Base-by-base conservation (phyloP, 306 rosid genomes). In the Neltuma alba region DNA sequence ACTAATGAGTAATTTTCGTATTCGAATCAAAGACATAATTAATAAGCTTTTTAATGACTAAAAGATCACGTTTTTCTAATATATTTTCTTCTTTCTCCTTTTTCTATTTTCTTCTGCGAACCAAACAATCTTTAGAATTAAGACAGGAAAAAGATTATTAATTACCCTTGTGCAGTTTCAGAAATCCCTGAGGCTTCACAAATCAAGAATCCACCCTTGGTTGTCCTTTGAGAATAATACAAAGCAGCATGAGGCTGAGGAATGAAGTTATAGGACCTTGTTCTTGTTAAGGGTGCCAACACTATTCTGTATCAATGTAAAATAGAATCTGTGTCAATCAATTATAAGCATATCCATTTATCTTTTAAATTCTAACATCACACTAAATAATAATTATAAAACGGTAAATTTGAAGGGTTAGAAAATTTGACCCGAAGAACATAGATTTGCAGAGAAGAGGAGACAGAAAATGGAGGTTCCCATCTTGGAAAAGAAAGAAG, bases 181-280 rank as follows among this genome's bases (percentile, higher is more conserved):
- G 89, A 88, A 7, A 88, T 61, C 8, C 89, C 87, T 1, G 91
- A 77, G 37, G 91, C 91, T 83, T 88, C 91, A 0, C 84, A 79
- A 33, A 88, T 88, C 82, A 88, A 27, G 45, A 83, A 80, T 15
- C 85, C 91, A 70, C 85, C 91, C 9, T 77, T 80, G 6, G 87
- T 85, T 70, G 89, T 44, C 60, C 89, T 25, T 72, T 88, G 91
- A 71, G 91, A 80, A 73, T 88, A 88, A 66, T 80, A 88, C 5
- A 85, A 33, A 65, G 83, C 85, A 30, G 85, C 89, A 80, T 88
- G 91, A 0, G 87, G 76, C 67, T 85, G 91, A 41, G 91, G 78
- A 47, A 83, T 83, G 4, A 70, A 77, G 72, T 52, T 52, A 52
- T 52, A 52, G 6, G 60, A 52, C 27, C 60, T 52, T 52, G 60